Conservation (phyloP, 1,284 basidiomycete genomes). For the Hymenochaete sp. region DNA sequence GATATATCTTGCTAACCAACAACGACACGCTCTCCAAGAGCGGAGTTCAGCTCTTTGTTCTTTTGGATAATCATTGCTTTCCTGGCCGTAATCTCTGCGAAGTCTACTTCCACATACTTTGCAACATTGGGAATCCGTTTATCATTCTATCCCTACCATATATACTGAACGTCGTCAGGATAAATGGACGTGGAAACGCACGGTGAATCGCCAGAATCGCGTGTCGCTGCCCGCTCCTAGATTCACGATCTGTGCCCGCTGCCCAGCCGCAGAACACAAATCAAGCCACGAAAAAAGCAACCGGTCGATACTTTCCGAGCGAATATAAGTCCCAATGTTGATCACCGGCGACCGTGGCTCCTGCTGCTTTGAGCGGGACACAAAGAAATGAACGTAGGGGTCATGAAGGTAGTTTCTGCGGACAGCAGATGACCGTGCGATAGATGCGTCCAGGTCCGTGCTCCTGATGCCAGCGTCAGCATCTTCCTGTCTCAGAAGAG, state of each 20-base stretch:
- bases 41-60: slow-evolving; percentile 47
- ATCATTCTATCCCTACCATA: slow-evolving; percentile 39
- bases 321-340: slow-evolving; percentile 89
- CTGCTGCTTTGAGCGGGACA: slow-evolving; percentile 56
- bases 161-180: slow-evolving; percentile 7
- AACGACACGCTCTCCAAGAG: slow-evolving; percentile 43
- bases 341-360: slow-evolving; percentile 76
- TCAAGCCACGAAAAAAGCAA: slow-evolving; percentile 70
- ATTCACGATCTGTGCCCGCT: slow-evolving; percentile 73
- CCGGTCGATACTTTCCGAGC: slow-evolving; percentile 73
- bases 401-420: slow-evolving; percentile 70
- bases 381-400: slow-evolving; percentile 54
- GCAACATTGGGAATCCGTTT: slow-evolving; percentile 38
- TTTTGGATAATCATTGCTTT: slow-evolving; percentile 81
- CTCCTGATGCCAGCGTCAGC: slow-evolving; percentile 57
- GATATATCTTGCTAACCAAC: slow-evolving; percentile 29
- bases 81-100: slow-evolving; percentile 71
- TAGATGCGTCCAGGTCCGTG: slow-evolving; percentile 68
- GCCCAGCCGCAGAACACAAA: slow-evolving; percentile 30
- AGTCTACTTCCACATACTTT: slow-evolving; percentile 85
- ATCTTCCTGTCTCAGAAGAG: slow-evolving; percentile 10
- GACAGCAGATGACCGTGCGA: slow-evolving; percentile 75
- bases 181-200: slow-evolving; percentile 34
- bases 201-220: slow-evolving; percentile 83
- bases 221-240: slow-evolving; percentile 91